These are phyloP conservation scores for Boletus reticulatus DNA, from an alignment of 768 basidiomycete species.

Conservation along the genomic window DNA sequence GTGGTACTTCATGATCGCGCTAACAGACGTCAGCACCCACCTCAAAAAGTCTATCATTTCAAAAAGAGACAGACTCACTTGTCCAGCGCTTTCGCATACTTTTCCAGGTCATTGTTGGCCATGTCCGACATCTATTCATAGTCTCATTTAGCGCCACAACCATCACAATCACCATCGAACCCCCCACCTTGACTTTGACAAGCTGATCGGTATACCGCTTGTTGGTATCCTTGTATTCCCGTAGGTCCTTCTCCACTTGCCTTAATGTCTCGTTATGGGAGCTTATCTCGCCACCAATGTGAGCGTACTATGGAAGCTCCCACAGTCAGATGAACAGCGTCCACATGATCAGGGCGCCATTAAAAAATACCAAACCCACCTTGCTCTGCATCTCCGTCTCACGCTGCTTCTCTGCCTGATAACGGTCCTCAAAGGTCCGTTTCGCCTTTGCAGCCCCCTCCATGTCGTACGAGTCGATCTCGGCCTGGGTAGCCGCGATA, in stretches of 20 bases:
- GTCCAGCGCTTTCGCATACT: slow-evolving; percentile 96
- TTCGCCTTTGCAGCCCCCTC: slow-evolving; percentile 83
- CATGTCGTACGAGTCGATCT: slow-evolving; percentile 78
- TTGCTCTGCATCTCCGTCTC: slow-evolving; percentile 70
- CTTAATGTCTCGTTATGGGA: slow-evolving; percentile 67
- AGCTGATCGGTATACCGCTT: slow-evolving; percentile 88
- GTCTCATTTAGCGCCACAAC: neutral
- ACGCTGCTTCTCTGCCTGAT: slow-evolving; percentile 63
- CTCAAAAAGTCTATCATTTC: neutral
- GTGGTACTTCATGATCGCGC: slow-evolving; percentile 99
- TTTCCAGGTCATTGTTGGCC: slow-evolving; percentile 96
- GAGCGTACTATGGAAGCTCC: slow-evolving; percentile 56
- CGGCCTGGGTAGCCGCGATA: slow-evolving; percentile 60
- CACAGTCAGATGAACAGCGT: neutral
- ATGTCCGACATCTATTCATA: slow-evolving; percentile 85
- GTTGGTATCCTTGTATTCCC: slow-evolving; percentile 84
- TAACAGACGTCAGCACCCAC: slow-evolving; percentile 33
- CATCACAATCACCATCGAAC: neutral
- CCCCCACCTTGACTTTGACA: slow-evolving; percentile 84
- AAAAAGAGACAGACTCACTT: slow-evolving; percentile 53
- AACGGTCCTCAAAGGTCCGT: slow-evolving; percentile 82
- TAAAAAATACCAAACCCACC: slow-evolving; percentile 39
- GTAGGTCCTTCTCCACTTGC: slow-evolving; percentile 65
- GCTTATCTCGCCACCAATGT: slow-evolving; percentile 78
- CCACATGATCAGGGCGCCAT: neutral